These are phyloP conservation scores for Mycena leptocephala DNA, from an alignment of 768 basidiomycete genomes.

Conservation along the genomic window DNA sequence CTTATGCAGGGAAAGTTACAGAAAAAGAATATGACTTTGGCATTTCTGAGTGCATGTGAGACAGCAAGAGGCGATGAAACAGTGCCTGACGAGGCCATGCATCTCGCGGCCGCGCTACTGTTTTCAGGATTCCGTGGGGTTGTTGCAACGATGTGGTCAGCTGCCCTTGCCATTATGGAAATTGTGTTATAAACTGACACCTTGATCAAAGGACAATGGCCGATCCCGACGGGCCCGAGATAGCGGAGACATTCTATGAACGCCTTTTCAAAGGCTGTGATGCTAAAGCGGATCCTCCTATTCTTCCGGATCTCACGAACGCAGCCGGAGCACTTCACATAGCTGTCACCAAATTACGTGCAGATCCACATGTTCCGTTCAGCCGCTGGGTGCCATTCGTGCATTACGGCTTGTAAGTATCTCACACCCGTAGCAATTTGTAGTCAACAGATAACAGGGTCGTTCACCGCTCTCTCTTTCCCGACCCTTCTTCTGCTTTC, in stretches of 20 bases:
- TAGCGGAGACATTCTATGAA: too few species aligned
- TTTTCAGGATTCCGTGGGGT: slow-evolving; percentile 21
- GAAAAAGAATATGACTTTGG: slow-evolving; percentile 30
- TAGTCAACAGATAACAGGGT: too few species aligned
- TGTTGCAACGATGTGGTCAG: slow-evolving; percentile 39
- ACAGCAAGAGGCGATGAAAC: slow-evolving; percentile 46
- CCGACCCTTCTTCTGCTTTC: too few species aligned
- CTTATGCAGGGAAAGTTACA: slow-evolving; percentile 34
- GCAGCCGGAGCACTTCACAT: not conserved
- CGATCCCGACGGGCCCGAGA: not conserved
- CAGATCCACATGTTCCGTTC: not conserved
- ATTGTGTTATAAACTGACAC: not conserved
- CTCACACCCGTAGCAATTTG: too few species aligned
- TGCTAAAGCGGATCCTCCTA: too few species aligned
- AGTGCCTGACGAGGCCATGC: slow-evolving; percentile 44
- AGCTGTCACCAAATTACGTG: not conserved
- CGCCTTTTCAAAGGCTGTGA: too few species aligned
- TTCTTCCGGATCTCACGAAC: too few species aligned
- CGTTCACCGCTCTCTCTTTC: too few species aligned
- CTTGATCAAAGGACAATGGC: not conserved
- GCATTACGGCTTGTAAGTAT: too few species aligned
- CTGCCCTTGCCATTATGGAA: not conserved
- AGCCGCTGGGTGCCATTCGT: not conserved
- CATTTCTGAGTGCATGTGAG: slow-evolving; percentile 52
- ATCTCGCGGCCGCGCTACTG: slow-evolving; percentile 43